Evolutionary conservation across 495 filamentous ascomycete genomes (phyloP).

Genomic region (Aspergillus avenaceus): DNA sequence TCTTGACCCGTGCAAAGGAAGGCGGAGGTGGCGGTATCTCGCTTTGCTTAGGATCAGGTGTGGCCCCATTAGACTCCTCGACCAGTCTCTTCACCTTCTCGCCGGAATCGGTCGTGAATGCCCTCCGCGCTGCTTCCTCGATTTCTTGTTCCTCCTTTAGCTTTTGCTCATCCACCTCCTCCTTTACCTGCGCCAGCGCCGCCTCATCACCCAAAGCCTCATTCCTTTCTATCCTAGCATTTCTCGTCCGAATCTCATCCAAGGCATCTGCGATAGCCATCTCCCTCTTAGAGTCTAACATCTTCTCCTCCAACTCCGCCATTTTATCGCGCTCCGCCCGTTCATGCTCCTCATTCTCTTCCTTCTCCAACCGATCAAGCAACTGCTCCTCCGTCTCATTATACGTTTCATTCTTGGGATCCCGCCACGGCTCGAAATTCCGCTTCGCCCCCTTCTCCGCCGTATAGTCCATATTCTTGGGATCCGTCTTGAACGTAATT

Average conservation of each 20-base stretch:
- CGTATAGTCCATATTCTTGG: slow-evolving; percentile 88
- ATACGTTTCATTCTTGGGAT: slow-evolving; percentile 44
- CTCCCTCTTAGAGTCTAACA: slow-evolving; percentile 88
- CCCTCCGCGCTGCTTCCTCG: slow-evolving; percentile 75
- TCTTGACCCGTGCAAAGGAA: slow-evolving; percentile 71
- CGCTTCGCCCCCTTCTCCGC: slow-evolving; percentile 84
- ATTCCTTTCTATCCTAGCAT: slow-evolving; percentile 77
- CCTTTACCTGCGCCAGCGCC: slow-evolving; percentile 38
- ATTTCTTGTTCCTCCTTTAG: slow-evolving; percentile 72
- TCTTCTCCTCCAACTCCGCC: slow-evolving; percentile 77
- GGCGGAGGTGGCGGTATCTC: slow-evolving; percentile 52
- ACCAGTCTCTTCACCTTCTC: slow-evolving; percentile 50
- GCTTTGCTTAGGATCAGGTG: slow-evolving; percentile 18
- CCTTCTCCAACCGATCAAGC: slow-evolving; percentile 76
- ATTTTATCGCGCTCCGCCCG: slow-evolving; percentile 64
- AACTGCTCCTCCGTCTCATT: slow-evolving; percentile 83
- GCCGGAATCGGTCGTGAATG: slow-evolving; percentile 64
- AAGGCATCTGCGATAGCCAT: slow-evolving; percentile 96
- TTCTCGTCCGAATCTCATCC: slow-evolving; percentile 89
- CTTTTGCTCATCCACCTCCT: slow-evolving; percentile 53
- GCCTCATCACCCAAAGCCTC: slow-evolving; percentile 51
- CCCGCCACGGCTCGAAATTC: slow-evolving; percentile 89
- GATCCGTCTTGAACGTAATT: slow-evolving; percentile 94
- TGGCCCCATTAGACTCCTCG: slow-evolving; percentile 31
- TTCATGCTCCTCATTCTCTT: slow-evolving; percentile 56